Evolutionary conservation across 306 rosid genomes (phyloP), one percentile per base, ranked within the genome.

Genomic region (Lablab purpureus): DNA sequence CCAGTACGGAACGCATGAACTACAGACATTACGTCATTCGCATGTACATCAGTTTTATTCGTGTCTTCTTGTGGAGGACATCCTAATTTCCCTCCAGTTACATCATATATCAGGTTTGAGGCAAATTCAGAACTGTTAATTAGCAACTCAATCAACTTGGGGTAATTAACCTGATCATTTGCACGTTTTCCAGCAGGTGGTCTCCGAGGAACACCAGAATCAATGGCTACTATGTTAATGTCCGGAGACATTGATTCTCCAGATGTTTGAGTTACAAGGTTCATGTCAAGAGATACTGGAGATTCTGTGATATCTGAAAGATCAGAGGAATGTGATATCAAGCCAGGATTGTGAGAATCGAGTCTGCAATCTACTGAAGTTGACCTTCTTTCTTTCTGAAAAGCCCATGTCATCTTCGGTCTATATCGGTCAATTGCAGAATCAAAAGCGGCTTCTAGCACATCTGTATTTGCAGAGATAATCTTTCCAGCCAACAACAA

Each of bases 161-260:
- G 99, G 80, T 93, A 95, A 84, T 74, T 87, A 28, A 84, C 97
- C 51, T 93, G 99, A 84, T 95, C 99, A 81, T 91, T 85, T 85
- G 94, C 85, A 52, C 98, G 99, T 82, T 93, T 95, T 76, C 98
- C 99, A 22, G 91, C 96, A 47, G 99, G 98, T 37, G 99, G 99
- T 13, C 97, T 85, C 73, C 97, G 99, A 76, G 99, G 99, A 82
- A 95, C 99, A 63, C 93, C 90, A 5, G 97, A 94, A 72, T 94
- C 99, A 82, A 95, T 93, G 80, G 98, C 99, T 87, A 91, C 88
- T 74, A 91, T 82, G 79, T 83, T 87, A 28, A 87, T 82, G 81
- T 92, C 97, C 34, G 85, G 81, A 74, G 73, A 76, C 37, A 49
- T 7, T 17, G 69, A 66, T 74, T 82, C 87, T 75, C 71, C 85